A percentile compares a stretch with the other conserved stretches of the same genome.
Evolutionary conservation across 2,329 filamentous ascomycete species (phyloP).

Genomic region (Diaporthe nobilis): DNA sequence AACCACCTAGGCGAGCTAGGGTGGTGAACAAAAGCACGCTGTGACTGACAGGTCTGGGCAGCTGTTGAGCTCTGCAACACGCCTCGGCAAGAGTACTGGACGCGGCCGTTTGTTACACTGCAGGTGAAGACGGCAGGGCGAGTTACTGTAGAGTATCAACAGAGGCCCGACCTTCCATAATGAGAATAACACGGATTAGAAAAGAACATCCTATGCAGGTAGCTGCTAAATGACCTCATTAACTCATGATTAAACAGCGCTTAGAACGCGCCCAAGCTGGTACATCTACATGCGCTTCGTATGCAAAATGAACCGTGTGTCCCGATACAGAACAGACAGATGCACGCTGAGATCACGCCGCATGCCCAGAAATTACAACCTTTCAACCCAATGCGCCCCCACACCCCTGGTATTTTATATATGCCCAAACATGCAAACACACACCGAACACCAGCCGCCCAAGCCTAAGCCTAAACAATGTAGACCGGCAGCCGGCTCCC

Average conservation of each 20-base stretch:
- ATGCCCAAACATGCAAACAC: slow-evolving; percentile 3
- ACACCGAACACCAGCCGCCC: neutral
- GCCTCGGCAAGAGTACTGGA: neutral
- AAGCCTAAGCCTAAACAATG: slow-evolving; percentile 50
- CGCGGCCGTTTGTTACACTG: neutral
- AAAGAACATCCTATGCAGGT: neutral
- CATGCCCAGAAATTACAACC: slow-evolving; percentile 14
- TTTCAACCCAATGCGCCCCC: neutral
- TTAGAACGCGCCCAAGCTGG: neutral
- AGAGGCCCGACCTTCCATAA: neutral
- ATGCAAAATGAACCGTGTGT: neutral
- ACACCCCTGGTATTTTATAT: slow-evolving; percentile 4
- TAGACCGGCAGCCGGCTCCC: slow-evolving; percentile 71
- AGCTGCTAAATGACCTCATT: slow-evolving; percentile 6
- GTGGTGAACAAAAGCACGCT: neutral
- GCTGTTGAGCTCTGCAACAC: neutral
- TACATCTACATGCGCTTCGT: neutral
- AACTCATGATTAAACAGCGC: neutral
- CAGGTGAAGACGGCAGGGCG: neutral
- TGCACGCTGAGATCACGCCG: slow-evolving; percentile 19
- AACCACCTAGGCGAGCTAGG: neutral
- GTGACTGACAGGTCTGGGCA: slow-evolving; percentile 7
- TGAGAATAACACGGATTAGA: neutral
- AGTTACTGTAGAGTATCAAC: neutral
- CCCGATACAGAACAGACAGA: neutral